A percentile compares a stretch with the other conserved stretches of the same genome.
phyloP scores from a whole-genome alignment of 805 yeast genomes.

The Saccharomycopsis sp. region DNA sequence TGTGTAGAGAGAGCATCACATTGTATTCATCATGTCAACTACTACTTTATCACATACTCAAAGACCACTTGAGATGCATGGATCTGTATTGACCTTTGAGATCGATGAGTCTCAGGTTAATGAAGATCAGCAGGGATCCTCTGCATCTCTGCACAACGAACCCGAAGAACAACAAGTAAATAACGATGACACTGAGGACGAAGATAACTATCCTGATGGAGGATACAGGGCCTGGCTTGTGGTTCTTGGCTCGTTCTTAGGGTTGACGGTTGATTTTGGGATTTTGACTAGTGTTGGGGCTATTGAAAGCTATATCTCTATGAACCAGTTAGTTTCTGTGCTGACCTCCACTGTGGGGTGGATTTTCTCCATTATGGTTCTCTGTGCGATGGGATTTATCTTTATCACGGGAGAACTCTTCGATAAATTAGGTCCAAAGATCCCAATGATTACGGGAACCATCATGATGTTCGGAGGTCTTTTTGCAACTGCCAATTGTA shows the following conservation, averaged over 20 bases:
- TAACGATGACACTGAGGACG: neutral
- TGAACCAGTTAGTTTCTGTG: conserved; percentile 41
- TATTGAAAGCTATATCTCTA: conserved; percentile 54
- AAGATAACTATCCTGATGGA: conserved; percentile 44
- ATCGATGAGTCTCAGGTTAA: neutral
- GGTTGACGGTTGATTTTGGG: conserved; percentile 55
- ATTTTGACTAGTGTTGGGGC: conserved; percentile 61
- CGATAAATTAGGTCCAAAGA: conserved; percentile 39
- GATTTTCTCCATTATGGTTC: conserved; percentile 45
- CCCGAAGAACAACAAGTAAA: neutral
- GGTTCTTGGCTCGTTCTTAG: conserved; percentile 52
- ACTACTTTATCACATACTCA: neutral
- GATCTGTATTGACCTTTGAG: neutral
- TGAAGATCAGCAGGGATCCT: neutral
- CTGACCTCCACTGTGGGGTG: conserved; percentile 53
- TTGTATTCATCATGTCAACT: neutral
- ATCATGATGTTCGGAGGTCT: conserved; percentile 34
- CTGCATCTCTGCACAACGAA: neutral
- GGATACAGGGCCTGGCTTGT: conserved; percentile 51
- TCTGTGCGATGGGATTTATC: conserved; percentile 28
- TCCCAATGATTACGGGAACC: conserved; percentile 34
- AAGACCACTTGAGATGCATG: neutral
- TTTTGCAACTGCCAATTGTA: conserved; percentile 39
- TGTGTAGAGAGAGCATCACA: too few species aligned
- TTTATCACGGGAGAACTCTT: conserved; percentile 41